Percentiles rank a stretch among this genome's conserved stretches.
phyloP scores from a whole-genome alignment of 2,329 filamentous ascomycete species.

The Botrytis pseudocinerea region DNA sequence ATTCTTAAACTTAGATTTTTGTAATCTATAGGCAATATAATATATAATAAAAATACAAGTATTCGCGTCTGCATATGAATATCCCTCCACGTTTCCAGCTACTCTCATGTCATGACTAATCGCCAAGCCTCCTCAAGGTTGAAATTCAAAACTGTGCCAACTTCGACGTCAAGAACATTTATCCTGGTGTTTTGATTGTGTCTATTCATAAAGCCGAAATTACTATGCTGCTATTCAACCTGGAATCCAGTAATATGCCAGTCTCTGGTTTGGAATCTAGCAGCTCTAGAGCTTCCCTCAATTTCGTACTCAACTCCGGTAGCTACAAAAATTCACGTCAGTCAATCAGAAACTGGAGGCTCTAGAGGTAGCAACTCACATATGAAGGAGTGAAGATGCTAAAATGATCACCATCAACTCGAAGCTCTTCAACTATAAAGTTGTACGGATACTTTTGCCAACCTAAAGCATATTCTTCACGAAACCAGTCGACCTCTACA shows the following conservation, averaged over 20 bases:
- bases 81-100: too few relatives aligned
- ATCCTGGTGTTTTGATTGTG: background rate
- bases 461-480: constrained; percentile 10
- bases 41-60: background rate
- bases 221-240: too few relatives aligned
- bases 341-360: background rate
- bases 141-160: background rate
- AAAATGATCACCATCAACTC: constrained; percentile 20
- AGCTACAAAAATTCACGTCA: background rate
- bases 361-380: background rate
- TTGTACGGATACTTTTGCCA: constrained; percentile 18
- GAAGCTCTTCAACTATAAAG: constrained; percentile 16
- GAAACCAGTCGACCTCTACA: constrained; percentile 21
- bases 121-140: background rate
- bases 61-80: background rate
- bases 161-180: background rate
- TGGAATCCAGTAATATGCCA: background rate
- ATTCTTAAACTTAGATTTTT: background rate
- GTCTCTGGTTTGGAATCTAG: background rate
- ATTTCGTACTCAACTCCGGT: background rate
- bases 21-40: background rate
- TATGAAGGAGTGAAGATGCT: constrained; percentile 18
- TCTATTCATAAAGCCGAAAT: background rate
- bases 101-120: background rate
- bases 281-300: background rate